Evolutionary conservation across 2,329 filamentous ascomycete genomes (phyloP).

Genomic region (Balansia obtecta): DNA sequence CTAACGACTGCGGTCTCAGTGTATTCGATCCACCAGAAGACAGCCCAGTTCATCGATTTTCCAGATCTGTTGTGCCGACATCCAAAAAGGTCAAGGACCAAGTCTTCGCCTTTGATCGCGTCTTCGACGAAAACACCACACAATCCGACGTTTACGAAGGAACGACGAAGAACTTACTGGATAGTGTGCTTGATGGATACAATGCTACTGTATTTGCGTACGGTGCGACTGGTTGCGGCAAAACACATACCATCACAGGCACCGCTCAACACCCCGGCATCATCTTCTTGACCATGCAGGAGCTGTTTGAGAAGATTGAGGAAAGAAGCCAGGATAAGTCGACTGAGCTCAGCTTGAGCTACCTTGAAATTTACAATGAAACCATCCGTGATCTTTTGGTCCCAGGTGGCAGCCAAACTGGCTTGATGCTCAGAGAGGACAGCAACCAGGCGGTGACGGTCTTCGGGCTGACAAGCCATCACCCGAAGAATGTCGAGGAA

Average conservation of each 20-base stretch:
- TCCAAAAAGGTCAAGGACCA: conserved; percentile 95
- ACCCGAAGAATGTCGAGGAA: conserved; percentile 80
- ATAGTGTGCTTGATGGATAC: conserved; percentile 92
- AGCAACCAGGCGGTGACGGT: conserved; percentile 88
- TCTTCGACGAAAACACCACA: conserved; percentile 90
- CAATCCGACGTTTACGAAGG: conserved; percentile 93
- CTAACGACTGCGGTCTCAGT: conserved; percentile 31
- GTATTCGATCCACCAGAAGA: conserved; percentile 97
- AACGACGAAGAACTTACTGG: conserved; percentile 78
- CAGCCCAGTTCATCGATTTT: conserved; percentile 79
- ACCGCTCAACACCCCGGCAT: conserved; percentile 89
- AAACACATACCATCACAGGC: conserved; percentile 94
- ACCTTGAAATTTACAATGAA: conserved; percentile 98
- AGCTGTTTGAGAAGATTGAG: conserved; percentile 91
- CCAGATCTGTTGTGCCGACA: conserved; percentile 63
- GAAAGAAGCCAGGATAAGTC: conserved; percentile 77
- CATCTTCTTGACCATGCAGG: conserved; percentile 98
- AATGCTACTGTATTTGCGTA: conserved; percentile 99
- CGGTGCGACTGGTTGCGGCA: conserved; percentile 93
- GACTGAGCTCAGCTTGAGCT: conserved; percentile 84
- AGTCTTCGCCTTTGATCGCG: conserved; percentile 89
- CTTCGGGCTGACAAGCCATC: conserved; percentile 79
- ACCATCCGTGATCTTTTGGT: conserved; percentile 91
- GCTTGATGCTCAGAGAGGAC: conserved; percentile 88
- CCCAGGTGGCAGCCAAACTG: conserved; percentile 69